Conservation (phyloP, 2,329 filamentous ascomycete species). For the Beauveria asiatica region DNA sequence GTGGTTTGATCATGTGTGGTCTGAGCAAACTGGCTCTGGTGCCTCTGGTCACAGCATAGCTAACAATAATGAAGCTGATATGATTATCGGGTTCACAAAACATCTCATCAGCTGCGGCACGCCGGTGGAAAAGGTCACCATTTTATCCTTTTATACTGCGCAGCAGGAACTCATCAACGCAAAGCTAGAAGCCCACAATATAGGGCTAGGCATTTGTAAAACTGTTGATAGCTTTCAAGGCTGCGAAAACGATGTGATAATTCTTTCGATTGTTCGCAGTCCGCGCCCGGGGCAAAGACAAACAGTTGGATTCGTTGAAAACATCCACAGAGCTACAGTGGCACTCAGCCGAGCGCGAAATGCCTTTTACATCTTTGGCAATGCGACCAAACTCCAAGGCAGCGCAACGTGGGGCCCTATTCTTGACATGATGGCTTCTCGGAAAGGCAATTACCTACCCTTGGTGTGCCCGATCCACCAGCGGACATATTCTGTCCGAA, state of each 20-base stretch:
- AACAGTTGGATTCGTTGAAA: conserved; percentile 64
- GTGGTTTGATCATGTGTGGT: conserved; percentile 46
- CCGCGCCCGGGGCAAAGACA: conserved; percentile 32
- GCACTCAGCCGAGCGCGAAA: conserved; percentile 61
- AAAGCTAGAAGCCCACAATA: conserved; percentile 25
- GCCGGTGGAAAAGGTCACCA: conserved; percentile 54
- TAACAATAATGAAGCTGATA: conserved; percentile 65
- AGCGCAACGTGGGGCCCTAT: conserved; percentile 33
- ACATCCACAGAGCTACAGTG: conserved; percentile 50
- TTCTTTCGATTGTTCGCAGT: conserved; percentile 74
- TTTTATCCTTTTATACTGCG: conserved; percentile 83
- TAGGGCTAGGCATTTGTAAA: conserved; percentile 37
- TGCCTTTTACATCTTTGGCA: conserved; percentile 81
- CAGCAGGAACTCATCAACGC: conserved; percentile 60
- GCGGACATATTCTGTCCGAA: background rate
- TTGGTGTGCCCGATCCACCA: background rate
- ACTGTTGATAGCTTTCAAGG: conserved; percentile 89
- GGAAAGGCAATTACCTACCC: background rate
- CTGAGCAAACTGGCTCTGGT: conserved; percentile 54
- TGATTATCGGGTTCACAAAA: conserved; percentile 64
- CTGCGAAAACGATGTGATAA: conserved; percentile 77
- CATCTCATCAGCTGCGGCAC: conserved; percentile 66
- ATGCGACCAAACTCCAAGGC: conserved; percentile 46
- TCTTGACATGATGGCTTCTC: conserved; percentile 27
- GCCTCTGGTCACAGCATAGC: conserved; percentile 47